Conservation (phyloP, 306 rosid species). For the Casuarina cunninghamiana region DNA sequence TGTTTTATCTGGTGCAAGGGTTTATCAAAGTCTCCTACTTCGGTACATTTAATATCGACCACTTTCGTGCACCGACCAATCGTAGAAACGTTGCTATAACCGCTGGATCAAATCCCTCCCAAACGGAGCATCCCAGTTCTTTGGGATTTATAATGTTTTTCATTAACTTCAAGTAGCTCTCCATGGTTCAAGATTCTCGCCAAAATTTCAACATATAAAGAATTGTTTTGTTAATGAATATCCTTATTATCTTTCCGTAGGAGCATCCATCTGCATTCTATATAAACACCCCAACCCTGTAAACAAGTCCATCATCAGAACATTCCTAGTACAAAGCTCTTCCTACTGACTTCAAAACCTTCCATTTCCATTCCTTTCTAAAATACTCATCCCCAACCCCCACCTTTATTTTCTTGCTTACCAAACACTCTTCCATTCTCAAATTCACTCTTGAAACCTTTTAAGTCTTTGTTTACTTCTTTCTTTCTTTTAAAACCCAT, state of each 20-base stretch:
- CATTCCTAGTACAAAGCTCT: background rate
- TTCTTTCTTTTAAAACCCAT: background rate
- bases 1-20: too few relatives aligned
- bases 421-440: background rate
- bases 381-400: background rate
- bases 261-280: background rate
- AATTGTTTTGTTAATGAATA: background rate
- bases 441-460: too few relatives aligned
- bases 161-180: too few relatives aligned
- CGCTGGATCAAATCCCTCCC: conserved; percentile 29
- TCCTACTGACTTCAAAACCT: background rate
- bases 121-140: background rate
- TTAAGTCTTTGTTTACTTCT: background rate
- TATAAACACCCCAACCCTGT: background rate
- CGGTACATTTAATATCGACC: background rate
- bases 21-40: too few relatives aligned
- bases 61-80: conserved; percentile 27
- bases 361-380: background rate
- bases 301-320: background rate
- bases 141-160: background rate
- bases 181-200: too few relatives aligned
- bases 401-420: background rate
- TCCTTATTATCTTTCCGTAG: too few relatives aligned
- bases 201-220: background rate
- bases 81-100: background rate